Conservation (phyloP, 805 yeast species). For the Huiozyma sinensis region DNA sequence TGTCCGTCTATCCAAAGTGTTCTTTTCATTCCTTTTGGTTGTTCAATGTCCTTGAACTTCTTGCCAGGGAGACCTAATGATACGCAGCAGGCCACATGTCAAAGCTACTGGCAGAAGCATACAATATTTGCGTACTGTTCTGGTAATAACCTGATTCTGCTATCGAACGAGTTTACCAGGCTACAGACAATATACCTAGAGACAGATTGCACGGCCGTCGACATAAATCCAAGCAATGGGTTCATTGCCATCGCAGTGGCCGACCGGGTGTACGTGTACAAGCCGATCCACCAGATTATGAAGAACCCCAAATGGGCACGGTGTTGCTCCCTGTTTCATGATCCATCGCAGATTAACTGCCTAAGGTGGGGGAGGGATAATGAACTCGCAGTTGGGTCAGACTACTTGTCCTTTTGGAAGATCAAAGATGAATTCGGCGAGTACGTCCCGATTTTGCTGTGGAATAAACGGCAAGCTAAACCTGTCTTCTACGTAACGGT, state of each 20-base stretch:
- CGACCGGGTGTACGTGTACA: slow-evolving; percentile 36
- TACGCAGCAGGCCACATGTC: slow-evolving; percentile 43
- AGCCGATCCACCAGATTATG: slow-evolving; percentile 44
- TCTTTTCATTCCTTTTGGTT: no score
- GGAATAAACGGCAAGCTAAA: slow-evolving; percentile 43
- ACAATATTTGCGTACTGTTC: slow-evolving; percentile 68
- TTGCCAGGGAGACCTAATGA: slow-evolving; percentile 80
- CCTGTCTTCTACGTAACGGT: slow-evolving; percentile 49
- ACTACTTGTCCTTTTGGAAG: slow-evolving; percentile 44
- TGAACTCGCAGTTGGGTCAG: slow-evolving; percentile 56
- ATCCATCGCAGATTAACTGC: slow-evolving; percentile 31
- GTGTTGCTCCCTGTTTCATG: slow-evolving; percentile 24
- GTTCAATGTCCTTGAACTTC: slow-evolving; percentile 49
- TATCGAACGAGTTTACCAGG: slow-evolving; percentile 40
- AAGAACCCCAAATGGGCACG: slow-evolving; percentile 37
- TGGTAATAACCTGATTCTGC: slow-evolving; percentile 72
- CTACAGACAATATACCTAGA: slow-evolving; percentile 72
- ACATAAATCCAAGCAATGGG: slow-evolving; percentile 53
- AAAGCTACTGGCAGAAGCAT: slow-evolving; percentile 54
- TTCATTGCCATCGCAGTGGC: slow-evolving; percentile 44
- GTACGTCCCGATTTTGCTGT: slow-evolving; percentile 22
- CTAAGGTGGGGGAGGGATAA: slow-evolving; percentile 44
- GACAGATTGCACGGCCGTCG: slow-evolving; percentile 54
- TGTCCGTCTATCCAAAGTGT: no score
- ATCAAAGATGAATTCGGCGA: slow-evolving; percentile 36